Conservation (phyloP, 139 green algal species). For the Prasinococcaceae sp. region DNA sequence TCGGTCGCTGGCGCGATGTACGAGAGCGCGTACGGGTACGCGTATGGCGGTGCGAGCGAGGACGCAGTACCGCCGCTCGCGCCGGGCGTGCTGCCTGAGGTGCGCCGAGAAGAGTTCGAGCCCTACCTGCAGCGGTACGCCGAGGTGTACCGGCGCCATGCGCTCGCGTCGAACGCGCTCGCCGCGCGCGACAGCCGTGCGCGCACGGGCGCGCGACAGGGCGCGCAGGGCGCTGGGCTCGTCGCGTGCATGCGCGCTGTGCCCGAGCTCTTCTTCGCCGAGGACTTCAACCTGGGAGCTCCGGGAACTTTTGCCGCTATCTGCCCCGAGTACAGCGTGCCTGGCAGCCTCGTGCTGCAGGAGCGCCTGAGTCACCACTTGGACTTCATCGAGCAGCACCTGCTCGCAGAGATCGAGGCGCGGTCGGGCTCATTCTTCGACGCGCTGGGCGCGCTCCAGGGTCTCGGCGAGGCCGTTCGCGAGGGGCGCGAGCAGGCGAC, state of each 20-base stretch:
- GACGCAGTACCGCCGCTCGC: constrained; percentile 11
- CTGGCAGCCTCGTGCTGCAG: constrained; percentile 21
- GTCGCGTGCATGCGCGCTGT: constrained; percentile 18
- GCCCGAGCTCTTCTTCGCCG: constrained; percentile 21
- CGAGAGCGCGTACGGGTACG: too few species aligned
- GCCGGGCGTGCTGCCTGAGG: constrained; percentile 14
- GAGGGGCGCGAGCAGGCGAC: constrained; percentile 34
- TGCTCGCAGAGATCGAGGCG: constrained; percentile 25
- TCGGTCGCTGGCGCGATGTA: background rate
- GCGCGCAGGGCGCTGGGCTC: constrained; percentile 17
- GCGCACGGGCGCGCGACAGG: background rate
- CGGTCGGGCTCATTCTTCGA: constrained; percentile 33
- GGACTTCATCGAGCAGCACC: constrained; percentile 26
- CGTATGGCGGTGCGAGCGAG: too few species aligned
- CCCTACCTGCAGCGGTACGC: constrained; percentile 10
- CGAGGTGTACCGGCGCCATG: constrained; percentile 6
- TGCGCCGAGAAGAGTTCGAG: constrained; percentile 11
- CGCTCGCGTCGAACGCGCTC: background rate
- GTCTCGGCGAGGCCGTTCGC: constrained; percentile 37
- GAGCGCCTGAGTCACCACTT: constrained; percentile 29
- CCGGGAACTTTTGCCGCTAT: constrained; percentile 12
- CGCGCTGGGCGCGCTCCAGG: constrained; percentile 46
- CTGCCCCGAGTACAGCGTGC: constrained; percentile 10
- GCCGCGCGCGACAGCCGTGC: background rate
- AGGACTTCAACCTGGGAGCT: constrained; percentile 23